These are phyloP conservation scores for Solanum tarijense DNA, from an alignment of 257 asterid genomes.

Conservation along the genomic window DNA sequence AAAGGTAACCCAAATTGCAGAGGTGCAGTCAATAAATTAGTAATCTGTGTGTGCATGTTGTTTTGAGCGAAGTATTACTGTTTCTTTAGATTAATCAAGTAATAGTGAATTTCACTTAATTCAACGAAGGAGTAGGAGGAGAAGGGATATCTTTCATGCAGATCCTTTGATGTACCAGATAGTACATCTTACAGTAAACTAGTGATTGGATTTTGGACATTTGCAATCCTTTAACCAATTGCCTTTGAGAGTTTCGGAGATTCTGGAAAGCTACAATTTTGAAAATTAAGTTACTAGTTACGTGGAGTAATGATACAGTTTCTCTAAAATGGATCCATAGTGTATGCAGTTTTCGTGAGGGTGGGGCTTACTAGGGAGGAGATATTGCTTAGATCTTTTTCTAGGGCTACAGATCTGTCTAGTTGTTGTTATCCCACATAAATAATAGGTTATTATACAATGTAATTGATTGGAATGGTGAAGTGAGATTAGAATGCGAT, in stretches of 20 bases:
- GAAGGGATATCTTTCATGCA: constrained; percentile 29
- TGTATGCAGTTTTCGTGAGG: background rate
- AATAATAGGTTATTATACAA: background rate
- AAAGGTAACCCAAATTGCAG: background rate
- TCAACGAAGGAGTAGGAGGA: constrained; percentile 68
- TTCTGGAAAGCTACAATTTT: background rate
- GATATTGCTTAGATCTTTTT: background rate
- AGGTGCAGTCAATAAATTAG: background rate
- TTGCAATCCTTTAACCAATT: background rate
- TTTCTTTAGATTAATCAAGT: background rate
- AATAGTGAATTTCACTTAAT: background rate
- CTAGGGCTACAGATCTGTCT: background rate
- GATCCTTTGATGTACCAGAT: background rate
- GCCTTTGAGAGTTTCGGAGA: background rate
- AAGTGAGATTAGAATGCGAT: background rate
- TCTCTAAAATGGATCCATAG: background rate
- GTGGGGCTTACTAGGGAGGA: background rate
- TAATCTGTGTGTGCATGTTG: background rate
- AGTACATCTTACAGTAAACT: background rate
- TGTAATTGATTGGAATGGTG: background rate
- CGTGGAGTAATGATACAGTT: background rate
- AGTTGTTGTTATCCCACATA: background rate
- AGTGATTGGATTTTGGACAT: background rate
- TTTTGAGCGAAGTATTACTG: background rate
- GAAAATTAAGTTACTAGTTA: background rate